phyloP scores from a whole-genome alignment of 805 yeast genomes.

The Ogataea wickerhamii region DNA sequence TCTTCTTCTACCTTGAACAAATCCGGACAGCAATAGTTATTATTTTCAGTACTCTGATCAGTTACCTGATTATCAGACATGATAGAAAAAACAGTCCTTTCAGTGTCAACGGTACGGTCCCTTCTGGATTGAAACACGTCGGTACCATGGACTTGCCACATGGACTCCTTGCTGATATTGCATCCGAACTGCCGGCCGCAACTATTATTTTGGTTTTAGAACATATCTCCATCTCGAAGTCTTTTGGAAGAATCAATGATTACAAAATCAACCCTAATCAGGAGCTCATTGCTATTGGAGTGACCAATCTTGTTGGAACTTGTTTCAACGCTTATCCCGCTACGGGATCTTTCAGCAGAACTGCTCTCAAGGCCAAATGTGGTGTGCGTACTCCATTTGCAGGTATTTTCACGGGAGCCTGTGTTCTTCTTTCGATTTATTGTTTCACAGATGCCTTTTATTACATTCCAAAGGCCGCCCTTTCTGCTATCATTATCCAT shows the following conservation, averaged over 20 bases:
- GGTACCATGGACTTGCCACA: conserved; percentile 67
- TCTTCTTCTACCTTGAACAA: conserved; percentile 69
- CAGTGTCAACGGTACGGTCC: conserved; percentile 70
- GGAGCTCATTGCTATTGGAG: conserved; percentile 91
- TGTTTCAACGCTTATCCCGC: conserved; percentile 93
- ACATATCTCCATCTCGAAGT: conserved; percentile 90
- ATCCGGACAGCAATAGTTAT: conserved; percentile 80
- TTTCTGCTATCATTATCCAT: conserved; percentile 86
- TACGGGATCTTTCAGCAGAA: conserved; percentile 92
- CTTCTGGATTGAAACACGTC: conserved; percentile 74
- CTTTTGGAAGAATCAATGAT: conserved; percentile 89
- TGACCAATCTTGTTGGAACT: conserved; percentile 84
- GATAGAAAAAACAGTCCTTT: conserved; percentile 42
- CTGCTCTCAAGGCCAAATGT: conserved; percentile 91
- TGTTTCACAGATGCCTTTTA: conserved; percentile 79
- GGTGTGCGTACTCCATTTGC: conserved; percentile 94
- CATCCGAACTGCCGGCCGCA: conserved; percentile 81
- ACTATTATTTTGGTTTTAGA: conserved; percentile 78
- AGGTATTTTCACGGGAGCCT: conserved; percentile 84
- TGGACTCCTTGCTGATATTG: conserved; percentile 57
- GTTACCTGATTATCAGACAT: conserved; percentile 67
- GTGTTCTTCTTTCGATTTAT: conserved; percentile 83
- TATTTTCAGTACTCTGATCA: conserved; percentile 75
- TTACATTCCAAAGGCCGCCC: conserved; percentile 86
- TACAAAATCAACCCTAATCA: conserved; percentile 91